Evolutionary conservation across 2,329 filamentous ascomycete genomes (phyloP).

Genomic region (Sclerotinia trifoliorum): DNA sequence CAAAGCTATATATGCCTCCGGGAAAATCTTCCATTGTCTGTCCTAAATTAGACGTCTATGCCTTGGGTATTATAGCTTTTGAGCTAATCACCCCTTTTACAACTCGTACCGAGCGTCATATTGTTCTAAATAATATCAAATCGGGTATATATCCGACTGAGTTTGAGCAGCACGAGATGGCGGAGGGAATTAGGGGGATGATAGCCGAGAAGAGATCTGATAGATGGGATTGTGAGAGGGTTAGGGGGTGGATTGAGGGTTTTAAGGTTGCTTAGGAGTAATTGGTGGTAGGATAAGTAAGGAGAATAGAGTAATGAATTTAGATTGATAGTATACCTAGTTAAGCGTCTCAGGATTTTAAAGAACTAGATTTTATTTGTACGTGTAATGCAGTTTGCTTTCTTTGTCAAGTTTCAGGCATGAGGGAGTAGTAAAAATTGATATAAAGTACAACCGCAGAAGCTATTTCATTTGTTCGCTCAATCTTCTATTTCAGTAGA

Average conservation of each 20-base stretch:
- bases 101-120: slow-evolving; percentile 49
- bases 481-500: too few relatives aligned
- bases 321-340: neutral
- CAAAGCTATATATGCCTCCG: slow-evolving; percentile 57
- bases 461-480: too few relatives aligned
- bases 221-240: slow-evolving; percentile 31
- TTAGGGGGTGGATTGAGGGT: slow-evolving; percentile 29
- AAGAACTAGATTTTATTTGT: neutral
- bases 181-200: slow-evolving; percentile 34
- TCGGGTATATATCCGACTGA: slow-evolving; percentile 27
- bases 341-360: neutral
- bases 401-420: neutral
- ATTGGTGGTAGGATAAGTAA: neutral
- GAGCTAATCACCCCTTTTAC: slow-evolving; percentile 58
- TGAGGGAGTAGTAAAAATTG: too few relatives aligned
- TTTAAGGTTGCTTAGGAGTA: neutral
- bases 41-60: slow-evolving; percentile 59
- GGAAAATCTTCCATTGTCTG: slow-evolving; percentile 38
- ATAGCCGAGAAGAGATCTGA: slow-evolving; percentile 23
- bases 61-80: slow-evolving; percentile 60
- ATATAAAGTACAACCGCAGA: too few relatives aligned
- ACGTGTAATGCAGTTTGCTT: neutral
- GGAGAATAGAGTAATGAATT: neutral
- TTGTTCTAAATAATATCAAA: slow-evolving; percentile 44
- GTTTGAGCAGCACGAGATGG: slow-evolving; percentile 32